Evolutionary conservation across 2,329 filamentous ascomycete species (phyloP), one percentile per base, ranked within the genome.

Genomic region (Tolypocladium album): DNA sequence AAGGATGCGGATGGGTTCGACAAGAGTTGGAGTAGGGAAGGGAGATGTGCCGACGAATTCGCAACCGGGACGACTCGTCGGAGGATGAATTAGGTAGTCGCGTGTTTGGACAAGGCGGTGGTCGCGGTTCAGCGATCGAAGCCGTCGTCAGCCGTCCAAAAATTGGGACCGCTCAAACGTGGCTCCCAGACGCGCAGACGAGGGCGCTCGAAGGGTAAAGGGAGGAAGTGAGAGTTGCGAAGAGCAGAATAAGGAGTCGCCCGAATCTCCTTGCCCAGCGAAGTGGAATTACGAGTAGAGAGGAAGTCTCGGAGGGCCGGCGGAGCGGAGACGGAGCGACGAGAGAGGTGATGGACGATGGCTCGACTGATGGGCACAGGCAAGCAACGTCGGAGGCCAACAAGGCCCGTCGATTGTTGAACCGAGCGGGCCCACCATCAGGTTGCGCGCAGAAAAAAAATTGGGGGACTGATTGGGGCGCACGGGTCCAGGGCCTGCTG

Each of bases 351-450:
- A 55, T n/a, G 27, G 27, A n/a, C n/a, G 50, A 55, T n/a, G 27
- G 27, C 50, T 53, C 50, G 50, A 34, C 50, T 36, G 50, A 36
- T 36, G 20, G 45, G 47, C 42, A 22, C 34, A n/a, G 55, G 56
- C 58, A 38, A 40, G 67, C 67, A 62, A 66, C 66, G 60, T 57
- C 64, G 66, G 27, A 69, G 24, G 31, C 24, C 24, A 52, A 52
- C 38, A 31, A 31, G 27, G 27, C 27, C 27, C 27, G 27, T 68
- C 65, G 69, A 72, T 72, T 72, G 71, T 73, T 73, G 71, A 73
- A 73, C 70, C 58, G 50, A 65, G 58, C 20, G 31, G 70, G 64
- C 70, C 71, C 71, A 73, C 71, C 67, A 68, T 64, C 68, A 68
- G 67, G 63, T 67, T 65, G 65, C 66, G 62, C 66, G 62, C 58